Percentiles rank a stretch among this genome's conserved stretches.
Conservation (phyloP, 768 basidiomycete species). For the Pholiota microspora region DNA sequence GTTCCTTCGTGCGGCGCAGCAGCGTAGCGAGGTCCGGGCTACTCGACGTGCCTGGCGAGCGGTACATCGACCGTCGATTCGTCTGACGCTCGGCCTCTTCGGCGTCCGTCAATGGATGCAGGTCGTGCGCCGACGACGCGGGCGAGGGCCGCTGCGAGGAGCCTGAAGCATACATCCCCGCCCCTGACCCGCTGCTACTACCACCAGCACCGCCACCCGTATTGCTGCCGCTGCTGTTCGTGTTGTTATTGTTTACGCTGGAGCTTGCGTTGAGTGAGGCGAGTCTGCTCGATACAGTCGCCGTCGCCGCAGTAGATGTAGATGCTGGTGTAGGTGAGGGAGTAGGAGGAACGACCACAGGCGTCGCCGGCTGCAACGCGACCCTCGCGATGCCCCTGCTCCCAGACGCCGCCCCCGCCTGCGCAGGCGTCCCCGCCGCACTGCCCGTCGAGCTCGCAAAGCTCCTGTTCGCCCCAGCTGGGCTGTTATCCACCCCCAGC, state of each 20-base stretch:
- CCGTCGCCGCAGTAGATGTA: neutral
- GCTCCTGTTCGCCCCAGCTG: slow-evolving; percentile 34
- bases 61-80: slow-evolving; percentile 82
- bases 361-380: slow-evolving; percentile 51
- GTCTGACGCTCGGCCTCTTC: slow-evolving; percentile 70
- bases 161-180: slow-evolving; percentile 10
- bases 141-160: slow-evolving; percentile 32
- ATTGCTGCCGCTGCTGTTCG: neutral
- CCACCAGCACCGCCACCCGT: neutral
- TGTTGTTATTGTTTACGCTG: neutral
- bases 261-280: neutral
- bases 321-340: slow-evolving; percentile 40
- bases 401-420: neutral
- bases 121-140: slow-evolving; percentile 54
- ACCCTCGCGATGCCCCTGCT: slow-evolving; percentile 23
- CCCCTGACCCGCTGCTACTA: neutral
- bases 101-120: slow-evolving; percentile 51
- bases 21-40: slow-evolving; percentile 91
- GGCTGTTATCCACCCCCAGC: slow-evolving; percentile 55
- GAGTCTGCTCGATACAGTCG: neutral
- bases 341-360: slow-evolving; percentile 65
- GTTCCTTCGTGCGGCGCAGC: slow-evolving; percentile 78
- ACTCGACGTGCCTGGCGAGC: slow-evolving; percentile 85
- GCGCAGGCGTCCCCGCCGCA: neutral
- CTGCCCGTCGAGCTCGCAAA: slow-evolving; percentile 28